Conservation (phyloP, 2,329 filamentous ascomycete genomes). For the Cephalotrichum gorgonifer region DNA sequence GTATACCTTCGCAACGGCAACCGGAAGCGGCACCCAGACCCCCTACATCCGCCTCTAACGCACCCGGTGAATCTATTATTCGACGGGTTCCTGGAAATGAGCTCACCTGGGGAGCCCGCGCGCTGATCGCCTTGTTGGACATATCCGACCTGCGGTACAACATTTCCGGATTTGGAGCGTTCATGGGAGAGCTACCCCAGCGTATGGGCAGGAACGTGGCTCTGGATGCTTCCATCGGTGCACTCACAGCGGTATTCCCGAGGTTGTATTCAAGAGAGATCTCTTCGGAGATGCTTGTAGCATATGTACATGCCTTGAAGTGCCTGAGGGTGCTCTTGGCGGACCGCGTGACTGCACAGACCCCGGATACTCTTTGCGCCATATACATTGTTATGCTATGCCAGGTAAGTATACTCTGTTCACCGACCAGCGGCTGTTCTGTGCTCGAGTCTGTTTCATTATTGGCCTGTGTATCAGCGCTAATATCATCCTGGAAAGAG, state of each 20-base stretch:
- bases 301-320: conserved; percentile 20
- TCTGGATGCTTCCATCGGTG: conserved; percentile 26
- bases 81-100: conserved; percentile 18
- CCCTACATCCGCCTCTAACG: too few species aligned
- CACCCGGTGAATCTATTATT: background rate
- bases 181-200: conserved; percentile 31
- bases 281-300: conserved; percentile 12
- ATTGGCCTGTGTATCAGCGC: background rate
- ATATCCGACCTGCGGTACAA: conserved; percentile 34
- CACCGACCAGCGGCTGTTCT: too few species aligned
- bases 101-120: conserved; percentile 13
- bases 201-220: conserved; percentile 33
- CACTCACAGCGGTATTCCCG: conserved; percentile 16
- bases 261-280: conserved; percentile 11
- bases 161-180: conserved; percentile 33
- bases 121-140: conserved; percentile 20
- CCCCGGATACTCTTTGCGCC: conserved; percentile 23
- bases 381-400: conserved; percentile 25
- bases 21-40: background rate
- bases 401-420: conserved; percentile 16
- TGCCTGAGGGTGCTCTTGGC: conserved; percentile 15
- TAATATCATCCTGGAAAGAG: conserved; percentile 10
- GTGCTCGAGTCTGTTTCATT: background rate
- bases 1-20: background rate
- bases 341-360: conserved; percentile 15